phyloP scores from a whole-genome alignment of 1,139 yeast genomes.

The Tardiomyces digboiensis region DNA sequence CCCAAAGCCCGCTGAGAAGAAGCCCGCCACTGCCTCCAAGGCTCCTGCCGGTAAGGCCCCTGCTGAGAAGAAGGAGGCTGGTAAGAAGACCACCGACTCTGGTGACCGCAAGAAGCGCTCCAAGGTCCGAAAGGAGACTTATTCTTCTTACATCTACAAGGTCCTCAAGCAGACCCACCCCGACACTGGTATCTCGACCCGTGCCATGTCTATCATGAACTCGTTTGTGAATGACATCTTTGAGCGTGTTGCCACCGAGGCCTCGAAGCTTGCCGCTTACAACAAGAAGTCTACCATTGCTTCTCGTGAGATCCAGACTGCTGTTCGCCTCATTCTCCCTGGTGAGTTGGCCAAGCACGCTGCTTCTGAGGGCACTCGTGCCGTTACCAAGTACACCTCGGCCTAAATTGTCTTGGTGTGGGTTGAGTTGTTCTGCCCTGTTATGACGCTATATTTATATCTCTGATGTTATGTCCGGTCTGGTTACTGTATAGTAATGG shows the following conservation, averaged over 20 bases:
- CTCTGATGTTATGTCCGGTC: constrained; percentile 3
- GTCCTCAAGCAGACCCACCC: constrained; percentile 99
- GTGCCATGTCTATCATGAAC: constrained; percentile 46
- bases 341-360: constrained; percentile 99
- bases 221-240: constrained; percentile 36
- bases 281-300: constrained; percentile 99
- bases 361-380: constrained; percentile 99
- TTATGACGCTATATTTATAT: constrained; percentile 6
- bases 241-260: constrained; percentile 95
- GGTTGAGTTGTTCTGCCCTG: constrained; percentile 2
- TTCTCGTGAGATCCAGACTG: constrained; percentile 99
- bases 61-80: constrained; percentile 93
- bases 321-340: constrained; percentile 97
- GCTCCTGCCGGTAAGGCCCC: constrained; percentile 97
- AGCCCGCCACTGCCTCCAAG: constrained; percentile 34
- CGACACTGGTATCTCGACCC: constrained; percentile 99
- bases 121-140: constrained; percentile 97
- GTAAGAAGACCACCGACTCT: constrained; percentile 79
- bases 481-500: constrained; percentile 1
- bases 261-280: constrained; percentile 99
- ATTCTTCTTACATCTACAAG: constrained; percentile 97
- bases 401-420: constrained; percentile 16
- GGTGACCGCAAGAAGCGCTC: constrained; percentile 89
- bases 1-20: constrained; percentile 86
- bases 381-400: constrained; percentile 98